Evolutionary conservation across 441 rosid species (phyloP), one percentile per base, ranked within the genome.

Genomic region (Geranium incanum): DNA sequence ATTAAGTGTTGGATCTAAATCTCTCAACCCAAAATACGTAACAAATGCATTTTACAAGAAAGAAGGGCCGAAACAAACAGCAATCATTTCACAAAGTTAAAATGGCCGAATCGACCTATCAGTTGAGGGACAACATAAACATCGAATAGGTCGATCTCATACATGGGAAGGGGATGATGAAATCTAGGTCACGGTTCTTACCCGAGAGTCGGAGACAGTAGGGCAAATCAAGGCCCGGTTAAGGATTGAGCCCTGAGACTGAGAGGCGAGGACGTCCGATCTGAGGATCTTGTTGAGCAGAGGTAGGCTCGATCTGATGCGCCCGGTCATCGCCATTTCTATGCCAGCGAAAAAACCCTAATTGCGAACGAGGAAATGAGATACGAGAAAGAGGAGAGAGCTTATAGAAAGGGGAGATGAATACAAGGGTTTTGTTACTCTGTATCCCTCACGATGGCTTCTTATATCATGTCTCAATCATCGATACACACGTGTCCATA

Each of bases 291-390:
- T 83, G 72, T 77, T 75, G 79, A 87, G 70, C 70, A 87, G 73
- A 72, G 90, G 84, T 72, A 86, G 80, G 66, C 81, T 81, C 77
- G 89, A 90, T 87, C 96, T 83, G 79, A 90, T 38, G 70, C 95
- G 95, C 66, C 82, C 81, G 13, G 89, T 85, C 82, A 86, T 78
- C 68, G 95, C 90, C 86, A 85, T 85, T 70, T 70, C 69, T 68
- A 39, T 38, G 8, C 23, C 19, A 8, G 12, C 43, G 28, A 59
- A 2, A 18, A 65, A 74, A 71, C 76, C 80, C 82, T 79, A 71
- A 75, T 75, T 76, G n/a, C 5, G 66, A 60, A 21, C 13, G 12
- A 21, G 66, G 8, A 60, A 19, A 60, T 8, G 66, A 23, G 13
- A 23, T 28, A 28, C 33, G 33, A 28, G 33, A 28, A 28, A 19